phyloP scores from a whole-genome alignment of 805 yeast genomes.

The Blastobotrys terrestris region DNA sequence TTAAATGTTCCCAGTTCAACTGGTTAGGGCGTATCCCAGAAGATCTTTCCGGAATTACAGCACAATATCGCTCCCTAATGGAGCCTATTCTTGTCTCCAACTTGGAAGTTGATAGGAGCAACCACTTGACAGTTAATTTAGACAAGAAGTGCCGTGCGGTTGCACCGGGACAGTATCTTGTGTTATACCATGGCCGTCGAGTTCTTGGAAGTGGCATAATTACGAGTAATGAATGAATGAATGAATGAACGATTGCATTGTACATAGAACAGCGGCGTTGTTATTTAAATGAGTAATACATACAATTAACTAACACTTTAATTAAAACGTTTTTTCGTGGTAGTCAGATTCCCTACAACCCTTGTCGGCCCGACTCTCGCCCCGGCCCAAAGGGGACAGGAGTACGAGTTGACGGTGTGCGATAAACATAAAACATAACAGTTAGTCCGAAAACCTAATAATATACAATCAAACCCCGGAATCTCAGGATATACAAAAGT shows the following conservation, averaged over 20 bases:
- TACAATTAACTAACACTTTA: too few species aligned
- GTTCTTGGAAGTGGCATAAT: conserved; percentile 51
- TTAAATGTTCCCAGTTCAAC: conserved; percentile 42
- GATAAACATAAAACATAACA: too few species aligned
- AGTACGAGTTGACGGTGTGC: too few species aligned
- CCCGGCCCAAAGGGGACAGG: too few species aligned
- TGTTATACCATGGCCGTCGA: conserved; percentile 57
- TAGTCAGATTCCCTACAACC: neutral
- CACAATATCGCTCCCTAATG: conserved; percentile 75
- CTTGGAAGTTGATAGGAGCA: conserved; percentile 17
- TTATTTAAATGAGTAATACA: too few species aligned
- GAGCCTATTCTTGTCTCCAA: conserved; percentile 39
- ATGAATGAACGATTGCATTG: too few species aligned
- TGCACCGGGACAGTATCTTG: conserved; percentile 85
- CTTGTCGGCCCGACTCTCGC: neutral
- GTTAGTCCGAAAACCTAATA: too few species aligned
- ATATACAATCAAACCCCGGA: too few species aligned
- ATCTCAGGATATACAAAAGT: neutral
- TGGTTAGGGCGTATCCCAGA: conserved; percentile 38
- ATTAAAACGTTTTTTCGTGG: too few species aligned
- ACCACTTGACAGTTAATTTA: conserved; percentile 36
- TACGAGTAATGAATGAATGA: neutral
- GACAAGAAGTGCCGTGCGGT: conserved; percentile 55
- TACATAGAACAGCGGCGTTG: neutral
- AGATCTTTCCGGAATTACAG: conserved; percentile 30